Conservation (phyloP, 1,284 basidiomycete genomes). For the Boletus semigastroideus region DNA sequence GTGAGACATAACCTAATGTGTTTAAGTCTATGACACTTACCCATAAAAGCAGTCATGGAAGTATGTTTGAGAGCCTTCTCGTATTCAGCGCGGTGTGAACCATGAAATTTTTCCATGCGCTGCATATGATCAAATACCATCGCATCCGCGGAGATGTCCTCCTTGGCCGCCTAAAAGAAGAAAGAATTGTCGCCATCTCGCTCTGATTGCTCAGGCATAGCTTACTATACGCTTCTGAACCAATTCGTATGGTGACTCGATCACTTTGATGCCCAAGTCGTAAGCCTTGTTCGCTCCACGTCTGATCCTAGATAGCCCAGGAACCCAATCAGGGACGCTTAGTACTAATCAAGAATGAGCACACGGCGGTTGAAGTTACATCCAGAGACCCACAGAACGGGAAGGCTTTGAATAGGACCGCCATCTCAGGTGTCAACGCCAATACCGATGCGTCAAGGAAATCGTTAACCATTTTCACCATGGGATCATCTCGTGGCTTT, state of each 20-base stretch:
- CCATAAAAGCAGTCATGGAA: constrained; percentile 5
- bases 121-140: constrained; percentile 19
- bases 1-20: background rate
- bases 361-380: background rate
- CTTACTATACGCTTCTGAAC: constrained; percentile 15
- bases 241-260: constrained; percentile 17
- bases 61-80: constrained; percentile 12
- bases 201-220: background rate
- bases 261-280: background rate
- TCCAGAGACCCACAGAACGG: constrained; percentile 12
- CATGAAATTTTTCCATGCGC: constrained; percentile 12
- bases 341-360: constrained; percentile 8
- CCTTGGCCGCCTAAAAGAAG: background rate
- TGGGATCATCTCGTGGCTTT: constrained; percentile 8
- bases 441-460: background rate
- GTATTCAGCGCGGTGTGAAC: background rate
- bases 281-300: background rate
- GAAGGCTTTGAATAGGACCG: constrained; percentile 4
- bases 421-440: background rate
- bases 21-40: background rate
- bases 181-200: too few relatives aligned
- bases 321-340: constrained; percentile 17
- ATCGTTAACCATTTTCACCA: constrained; percentile 6
- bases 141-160: background rate
- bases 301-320: background rate